Conservation (phyloP, 768 basidiomycete genomes). For the Panus rudis region DNA sequence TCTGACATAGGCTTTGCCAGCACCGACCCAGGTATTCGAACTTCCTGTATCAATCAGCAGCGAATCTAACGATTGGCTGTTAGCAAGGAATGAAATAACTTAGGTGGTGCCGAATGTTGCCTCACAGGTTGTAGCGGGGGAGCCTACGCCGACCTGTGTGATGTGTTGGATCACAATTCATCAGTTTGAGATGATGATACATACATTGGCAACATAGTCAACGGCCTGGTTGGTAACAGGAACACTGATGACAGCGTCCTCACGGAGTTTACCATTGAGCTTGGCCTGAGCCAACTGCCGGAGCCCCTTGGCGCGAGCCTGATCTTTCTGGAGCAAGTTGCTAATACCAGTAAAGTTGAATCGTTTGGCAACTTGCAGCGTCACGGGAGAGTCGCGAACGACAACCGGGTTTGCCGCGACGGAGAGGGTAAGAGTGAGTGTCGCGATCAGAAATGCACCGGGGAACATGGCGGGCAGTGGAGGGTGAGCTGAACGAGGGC, state of each 20-base stretch:
- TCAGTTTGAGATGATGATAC: constrained; percentile 5
- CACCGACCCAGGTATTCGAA: constrained; percentile 70
- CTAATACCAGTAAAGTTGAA: constrained; percentile 43
- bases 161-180: background rate
- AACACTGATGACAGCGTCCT: constrained; percentile 19
- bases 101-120: background rate
- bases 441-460: constrained; percentile 17
- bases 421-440: constrained; percentile 17
- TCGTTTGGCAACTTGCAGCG: constrained; percentile 47
- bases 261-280: constrained; percentile 15
- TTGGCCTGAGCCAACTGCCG: constrained; percentile 30
- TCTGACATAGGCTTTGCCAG: constrained; percentile 33
- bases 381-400: constrained; percentile 19
- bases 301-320: constrained; percentile 40
- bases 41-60: constrained; percentile 61
- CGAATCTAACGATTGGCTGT: constrained; percentile 28
- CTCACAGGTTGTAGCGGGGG: constrained; percentile 18
- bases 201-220: constrained; percentile 29
- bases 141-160: constrained; percentile 19
- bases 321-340: constrained; percentile 45
- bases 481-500: constrained; percentile 4
- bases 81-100: background rate
- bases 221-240: constrained; percentile 36
- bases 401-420: constrained; percentile 20
- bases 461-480: constrained; percentile 12